Conservation (phyloP, 345 rosid genomes). For the Linum usitatissimum region DNA sequence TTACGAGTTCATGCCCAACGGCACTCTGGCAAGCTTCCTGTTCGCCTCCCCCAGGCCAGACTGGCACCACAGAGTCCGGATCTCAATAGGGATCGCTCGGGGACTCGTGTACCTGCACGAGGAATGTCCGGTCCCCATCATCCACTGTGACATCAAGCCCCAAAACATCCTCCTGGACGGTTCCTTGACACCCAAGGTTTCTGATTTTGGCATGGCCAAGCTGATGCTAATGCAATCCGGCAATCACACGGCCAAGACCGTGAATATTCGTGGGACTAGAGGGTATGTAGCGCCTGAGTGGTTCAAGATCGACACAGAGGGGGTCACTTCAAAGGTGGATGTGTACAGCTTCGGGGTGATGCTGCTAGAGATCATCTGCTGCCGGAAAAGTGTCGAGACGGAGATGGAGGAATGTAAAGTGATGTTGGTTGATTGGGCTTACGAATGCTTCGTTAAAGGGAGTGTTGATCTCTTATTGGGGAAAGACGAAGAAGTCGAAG, state of each 20-base stretch:
- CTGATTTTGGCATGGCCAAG: neutral
- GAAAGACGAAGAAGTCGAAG: neutral
- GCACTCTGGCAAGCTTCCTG: slow-evolving; percentile 14
- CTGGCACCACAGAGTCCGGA: slow-evolving; percentile 15
- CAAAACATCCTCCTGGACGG: neutral
- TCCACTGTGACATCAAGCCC: neutral
- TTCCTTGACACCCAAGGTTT: neutral
- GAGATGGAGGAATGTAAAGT: neutral
- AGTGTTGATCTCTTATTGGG: neutral
- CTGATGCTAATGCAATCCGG: neutral
- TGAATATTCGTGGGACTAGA: neutral
- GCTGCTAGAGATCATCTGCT: neutral
- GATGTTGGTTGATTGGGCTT: neutral
- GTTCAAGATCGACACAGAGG: neutral
- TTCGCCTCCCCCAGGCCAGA: slow-evolving; percentile 12
- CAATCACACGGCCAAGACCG: neutral
- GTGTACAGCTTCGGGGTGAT: neutral
- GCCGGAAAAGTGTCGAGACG: neutral
- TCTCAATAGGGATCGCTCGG: neutral
- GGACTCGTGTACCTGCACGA: neutral
- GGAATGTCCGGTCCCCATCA: neutral
- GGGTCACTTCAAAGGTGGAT: neutral
- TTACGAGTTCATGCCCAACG: slow-evolving; percentile 25
- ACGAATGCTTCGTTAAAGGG: neutral
- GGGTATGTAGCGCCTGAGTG: neutral